Evolutionary conservation across 345 rosid genomes (phyloP).

Genomic region (Anacardium occidentale): DNA sequence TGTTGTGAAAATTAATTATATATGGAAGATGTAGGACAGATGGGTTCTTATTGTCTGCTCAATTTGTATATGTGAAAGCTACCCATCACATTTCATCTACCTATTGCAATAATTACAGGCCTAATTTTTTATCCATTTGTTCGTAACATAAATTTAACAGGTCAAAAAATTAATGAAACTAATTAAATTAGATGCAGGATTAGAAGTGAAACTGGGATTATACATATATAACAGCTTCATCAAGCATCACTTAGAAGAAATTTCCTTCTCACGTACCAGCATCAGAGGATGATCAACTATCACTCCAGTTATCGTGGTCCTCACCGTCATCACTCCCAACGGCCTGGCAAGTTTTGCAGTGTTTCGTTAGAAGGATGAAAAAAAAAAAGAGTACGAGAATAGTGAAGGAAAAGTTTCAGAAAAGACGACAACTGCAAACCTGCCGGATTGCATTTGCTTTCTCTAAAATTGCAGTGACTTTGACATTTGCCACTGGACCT

Average conservation of each 20-base stretch:
- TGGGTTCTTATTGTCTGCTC: neutral
- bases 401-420: neutral
- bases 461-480: constrained; percentile 78
- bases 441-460: constrained; percentile 97
- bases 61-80: neutral
- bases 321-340: constrained; percentile 78
- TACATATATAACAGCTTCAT: constrained; percentile 27
- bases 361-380: constrained; percentile 5
- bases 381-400: neutral
- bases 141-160: constrained; percentile 1
- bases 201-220: constrained; percentile 20
- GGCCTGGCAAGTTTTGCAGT: constrained; percentile 44
- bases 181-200: constrained; percentile 1
- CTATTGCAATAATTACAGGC: neutral
- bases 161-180: constrained; percentile 27
- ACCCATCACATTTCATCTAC: neutral
- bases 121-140: constrained; percentile 19
- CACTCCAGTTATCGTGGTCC: constrained; percentile 83
- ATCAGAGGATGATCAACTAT: constrained; percentile 30
- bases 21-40: neutral
- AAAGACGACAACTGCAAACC: constrained; percentile 35
- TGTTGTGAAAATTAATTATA: neutral
- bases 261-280: constrained; percentile 1
- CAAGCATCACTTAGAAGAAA: constrained; percentile 13
- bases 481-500: constrained; percentile 46